These are phyloP conservation scores for Chondrostereum purpureum DNA, from an alignment of 1,284 basidiomycete genomes.

Conservation along the genomic window DNA sequence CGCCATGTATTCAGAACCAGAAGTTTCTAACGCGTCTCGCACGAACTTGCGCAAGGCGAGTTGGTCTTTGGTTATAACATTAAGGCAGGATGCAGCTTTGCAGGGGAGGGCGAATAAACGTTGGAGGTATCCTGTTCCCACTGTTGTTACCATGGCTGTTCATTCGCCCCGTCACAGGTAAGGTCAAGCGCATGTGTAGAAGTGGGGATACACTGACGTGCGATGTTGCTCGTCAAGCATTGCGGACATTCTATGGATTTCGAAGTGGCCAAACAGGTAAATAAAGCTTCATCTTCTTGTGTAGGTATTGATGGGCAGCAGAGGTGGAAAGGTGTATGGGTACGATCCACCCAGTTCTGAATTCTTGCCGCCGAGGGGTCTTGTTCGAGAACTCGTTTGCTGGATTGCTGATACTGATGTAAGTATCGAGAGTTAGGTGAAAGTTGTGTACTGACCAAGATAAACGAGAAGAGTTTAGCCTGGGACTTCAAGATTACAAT, in stretches of 20 bases:
- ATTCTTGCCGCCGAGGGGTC: neutral
- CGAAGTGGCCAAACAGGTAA: neutral
- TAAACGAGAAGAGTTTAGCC: conserved; percentile 16
- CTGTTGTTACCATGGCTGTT: no score
- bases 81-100: conserved; percentile 15
- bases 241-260: neutral
- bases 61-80: conserved; percentile 25
- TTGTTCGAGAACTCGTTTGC: neutral
- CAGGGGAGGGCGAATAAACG: conserved; percentile 25
- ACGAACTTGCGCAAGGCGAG: conserved; percentile 31
- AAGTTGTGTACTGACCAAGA: conserved; percentile 21
- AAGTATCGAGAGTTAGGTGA: conserved; percentile 5
- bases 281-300: neutral
- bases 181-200: no score
- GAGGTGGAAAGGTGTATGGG: neutral
- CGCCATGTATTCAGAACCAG: conserved; percentile 20
- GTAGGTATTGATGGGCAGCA: neutral
- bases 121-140: conserved; percentile 33
- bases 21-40: conserved; percentile 21
- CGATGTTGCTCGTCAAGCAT: neutral
- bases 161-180: no score
- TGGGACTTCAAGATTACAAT: conserved; percentile 20
- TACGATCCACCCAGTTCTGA: neutral
- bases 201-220: conserved; percentile 24
- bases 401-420: conserved; percentile 11